phyloP scores from a whole-genome alignment of 1,139 yeast species.

The Candida pseudoviswanathii region DNA sequence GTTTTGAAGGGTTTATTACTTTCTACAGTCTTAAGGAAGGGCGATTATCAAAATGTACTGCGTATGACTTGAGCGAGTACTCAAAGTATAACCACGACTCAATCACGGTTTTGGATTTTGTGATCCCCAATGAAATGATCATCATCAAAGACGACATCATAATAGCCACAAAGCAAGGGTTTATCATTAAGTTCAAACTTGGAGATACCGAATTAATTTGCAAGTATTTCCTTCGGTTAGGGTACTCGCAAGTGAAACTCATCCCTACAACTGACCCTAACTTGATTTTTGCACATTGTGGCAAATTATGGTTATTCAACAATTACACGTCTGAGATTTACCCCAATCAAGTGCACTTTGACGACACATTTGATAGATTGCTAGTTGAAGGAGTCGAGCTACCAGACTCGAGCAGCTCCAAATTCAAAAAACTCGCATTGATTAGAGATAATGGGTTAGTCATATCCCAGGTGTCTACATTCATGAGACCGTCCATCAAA shows the following conservation, averaged over 20 bases:
- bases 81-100: conserved; percentile 10
- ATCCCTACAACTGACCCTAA: conserved; percentile 21
- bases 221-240: conserved; percentile 22
- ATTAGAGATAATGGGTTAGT: conserved; percentile 55
- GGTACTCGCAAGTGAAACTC: conserved; percentile 23
- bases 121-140: conserved; percentile 24
- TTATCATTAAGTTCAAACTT: conserved; percentile 20
- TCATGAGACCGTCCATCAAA: conserved; percentile 27
- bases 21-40: conserved; percentile 9
- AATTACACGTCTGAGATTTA: conserved; percentile 24
- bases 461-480: conserved; percentile 32
- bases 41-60: background rate
- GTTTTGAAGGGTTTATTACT: conserved; percentile 22
- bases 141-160: conserved; percentile 14
- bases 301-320: conserved; percentile 47
- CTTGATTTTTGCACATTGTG: conserved; percentile 32
- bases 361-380: conserved; percentile 33
- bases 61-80: conserved; percentile 8
- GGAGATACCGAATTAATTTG: conserved; percentile 14
- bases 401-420: conserved; percentile 15
- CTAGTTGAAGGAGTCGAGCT: conserved; percentile 15
- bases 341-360: conserved; percentile 47
- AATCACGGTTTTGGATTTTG: conserved; percentile 7
- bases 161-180: conserved; percentile 38
- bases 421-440: conserved; percentile 28